Base-by-base conservation (phyloP, 306 rosid genomes). In the Spatholobus suberectus region DNA sequence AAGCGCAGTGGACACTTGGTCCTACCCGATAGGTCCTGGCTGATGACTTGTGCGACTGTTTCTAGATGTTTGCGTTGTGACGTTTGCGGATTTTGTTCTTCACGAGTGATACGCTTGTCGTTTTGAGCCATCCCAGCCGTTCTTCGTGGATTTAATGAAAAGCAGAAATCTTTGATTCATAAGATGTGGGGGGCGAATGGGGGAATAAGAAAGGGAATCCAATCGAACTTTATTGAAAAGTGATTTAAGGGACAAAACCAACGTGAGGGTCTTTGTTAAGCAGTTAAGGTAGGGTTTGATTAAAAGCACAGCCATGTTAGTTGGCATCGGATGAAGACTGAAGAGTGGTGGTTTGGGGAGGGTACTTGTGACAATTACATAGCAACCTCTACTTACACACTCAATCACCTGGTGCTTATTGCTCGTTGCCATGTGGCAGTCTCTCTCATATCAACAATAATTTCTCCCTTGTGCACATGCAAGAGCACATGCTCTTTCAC, bases 181-280 rank as follows among this genome's bases (percentile, higher is more conserved):
- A 1, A 55, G 24, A 27, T 75, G 32, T 29, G 32, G 32, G 43
- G n/a, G 72, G 46, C 3, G 70, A 15, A 77, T 13, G 0, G 0
- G 21, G 51, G 63, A 13, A 4, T 71, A 47, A 37, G 84, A 81
- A 77, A 49, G 32, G 29, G 49, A 70, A 79, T 67, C 69, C 23
- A 66, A 79, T 68, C 61, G 18, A 69, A 59, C 70, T 68, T 82
- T 83, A 71, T 70, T 67, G 0, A 67, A 80, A 87, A 84, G 81
- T 32, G 70, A 55, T 55, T 65, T 69, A 61, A n/a, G 70, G 58
- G 88, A 76, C 87, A 83, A 81, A 81, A 68, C 32, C 27, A 84
- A 87, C 84, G 91, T 84, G 89, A 75, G 40, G 87, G 94, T 87
- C 91, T 65, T 76, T 90, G 91, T 84, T 85, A 68, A 67, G 88